Base-by-base conservation (phyloP, 1,139 yeast species). In the Taphrina betulina region DNA sequence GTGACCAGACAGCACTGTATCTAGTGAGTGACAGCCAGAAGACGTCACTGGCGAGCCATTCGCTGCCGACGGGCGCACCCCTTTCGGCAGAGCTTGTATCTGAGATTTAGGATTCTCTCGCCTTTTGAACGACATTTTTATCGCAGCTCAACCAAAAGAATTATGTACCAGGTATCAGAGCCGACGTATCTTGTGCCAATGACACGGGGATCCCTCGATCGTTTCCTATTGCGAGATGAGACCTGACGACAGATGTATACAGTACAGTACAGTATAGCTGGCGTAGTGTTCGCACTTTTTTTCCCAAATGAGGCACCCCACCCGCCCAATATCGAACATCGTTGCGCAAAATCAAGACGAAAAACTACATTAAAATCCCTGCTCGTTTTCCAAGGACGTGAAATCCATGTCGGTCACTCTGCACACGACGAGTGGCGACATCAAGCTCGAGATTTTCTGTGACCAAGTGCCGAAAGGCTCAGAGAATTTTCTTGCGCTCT, bases 1-100 rank as follows among this genome's bases (percentile, higher is more conserved):
- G 68, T 92, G 97, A 1, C 79, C 79, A 57, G 92, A 68, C 1
- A 60, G 35, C 1, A 88, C 71, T 61, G 77, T 80, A 68, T 92
- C 97, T 34, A 92, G 69, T 8, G 60, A 57, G 8, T 38, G 29
- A 12, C 60, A 57, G 12, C 60, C 60, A 19, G 59, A 48, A 1
- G 55, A 45, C n/a, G 60, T 57, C 29, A 48, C 53, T 24, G 54
- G 52, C 3, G 29, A 24, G 5, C 60, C 60, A 42, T 57, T 57
- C n/a, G 50, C 44, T 2, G 54, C 53, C 3, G 60, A 57, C 3
- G 59, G 60, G 22, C 60, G 38, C 5, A 56, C 43, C 16, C 60
- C 60, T 20, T 14, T 28, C 24, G 46, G 46, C 4, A 23, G 42
- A 5, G 46, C 14, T 22, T n/a, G 35, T 12, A 44, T 10, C 12